A percentile compares a stretch with the other conserved stretches of the same genome.
Conservation (phyloP, 306 rosid genomes). For the Prunus mume region DNA sequence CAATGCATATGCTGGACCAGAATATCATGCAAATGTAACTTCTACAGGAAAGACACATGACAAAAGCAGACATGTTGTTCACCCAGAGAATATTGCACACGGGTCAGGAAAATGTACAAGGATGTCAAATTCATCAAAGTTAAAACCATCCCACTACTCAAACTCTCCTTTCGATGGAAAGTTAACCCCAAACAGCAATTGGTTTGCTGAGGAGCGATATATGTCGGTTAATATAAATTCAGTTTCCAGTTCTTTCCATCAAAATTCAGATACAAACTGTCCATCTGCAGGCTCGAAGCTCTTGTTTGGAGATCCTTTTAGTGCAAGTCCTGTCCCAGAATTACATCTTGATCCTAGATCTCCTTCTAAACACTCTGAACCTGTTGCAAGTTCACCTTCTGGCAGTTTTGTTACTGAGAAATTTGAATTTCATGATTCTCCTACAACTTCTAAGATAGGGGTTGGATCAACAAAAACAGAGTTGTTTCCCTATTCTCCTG, state of each 20-base stretch:
- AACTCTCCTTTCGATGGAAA: slow-evolving; percentile 41
- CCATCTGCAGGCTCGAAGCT: slow-evolving; percentile 36
- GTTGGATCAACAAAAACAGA: slow-evolving; percentile 36
- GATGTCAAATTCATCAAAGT: slow-evolving; percentile 37
- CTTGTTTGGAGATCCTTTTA: slow-evolving; percentile 47
- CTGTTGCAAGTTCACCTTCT: slow-evolving; percentile 40
- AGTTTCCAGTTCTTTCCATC: slow-evolving; percentile 38
- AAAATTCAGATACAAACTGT: slow-evolving; percentile 41
- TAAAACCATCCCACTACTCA: slow-evolving; percentile 42
- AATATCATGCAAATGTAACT: slow-evolving; percentile 24
- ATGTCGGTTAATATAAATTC: slow-evolving; percentile 39
- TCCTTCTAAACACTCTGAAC: slow-evolving; percentile 38
- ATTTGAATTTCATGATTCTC: slow-evolving; percentile 36
- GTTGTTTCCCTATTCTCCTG: slow-evolving; percentile 31
- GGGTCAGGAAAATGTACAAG: slow-evolving; percentile 29
- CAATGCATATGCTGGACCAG: slow-evolving; percentile 40
- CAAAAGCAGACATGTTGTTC: slow-evolving; percentile 6
- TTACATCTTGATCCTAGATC: slow-evolving; percentile 31
- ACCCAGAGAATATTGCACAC: slow-evolving; percentile 8
- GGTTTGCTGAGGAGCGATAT: slow-evolving; percentile 50
- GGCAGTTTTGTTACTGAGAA: slow-evolving; percentile 41
- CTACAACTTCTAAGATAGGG: slow-evolving; percentile 27
- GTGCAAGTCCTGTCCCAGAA: slow-evolving; percentile 32
- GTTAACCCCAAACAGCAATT: slow-evolving; percentile 30
- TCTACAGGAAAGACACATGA: slow-evolving; percentile 15